A percentile compares a stretch with the other conserved stretches of the same genome.
phyloP scores from a whole-genome alignment of 805 yeast species.

The Jamesozyma lodderae region DNA sequence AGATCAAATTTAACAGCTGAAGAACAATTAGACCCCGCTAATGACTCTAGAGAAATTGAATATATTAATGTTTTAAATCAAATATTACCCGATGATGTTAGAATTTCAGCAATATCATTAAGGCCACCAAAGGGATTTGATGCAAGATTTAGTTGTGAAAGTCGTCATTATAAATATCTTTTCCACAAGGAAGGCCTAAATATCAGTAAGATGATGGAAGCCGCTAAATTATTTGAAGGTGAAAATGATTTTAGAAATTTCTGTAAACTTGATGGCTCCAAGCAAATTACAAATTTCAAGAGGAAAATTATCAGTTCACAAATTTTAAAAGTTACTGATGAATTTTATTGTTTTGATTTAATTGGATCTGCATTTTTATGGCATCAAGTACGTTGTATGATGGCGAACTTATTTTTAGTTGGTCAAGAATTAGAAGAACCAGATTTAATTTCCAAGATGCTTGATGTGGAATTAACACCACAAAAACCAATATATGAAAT shows the following conservation, averaged over 20 bases:
- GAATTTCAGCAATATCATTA: slow-evolving; percentile 72
- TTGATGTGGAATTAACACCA: slow-evolving; percentile 50
- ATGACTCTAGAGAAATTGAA: slow-evolving; percentile 64
- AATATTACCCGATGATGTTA: slow-evolving; percentile 68
- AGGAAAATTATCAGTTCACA: slow-evolving; percentile 51
- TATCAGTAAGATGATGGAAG: slow-evolving; percentile 56
- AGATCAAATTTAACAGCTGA: slow-evolving; percentile 59
- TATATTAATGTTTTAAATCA: slow-evolving; percentile 70
- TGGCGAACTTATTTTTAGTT: slow-evolving; percentile 68
- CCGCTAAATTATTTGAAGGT: slow-evolving; percentile 53
- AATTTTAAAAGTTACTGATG: slow-evolving; percentile 35
- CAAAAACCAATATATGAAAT: slow-evolving; percentile 73
- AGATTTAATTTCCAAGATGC: slow-evolving; percentile 43
- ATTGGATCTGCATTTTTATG: slow-evolving; percentile 87
- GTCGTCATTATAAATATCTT: slow-evolving; percentile 77
- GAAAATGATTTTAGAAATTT: slow-evolving; percentile 88
- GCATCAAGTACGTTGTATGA: slow-evolving; percentile 97
- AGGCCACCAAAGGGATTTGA: slow-evolving; percentile 79
- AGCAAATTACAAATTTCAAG: slow-evolving; percentile 74
- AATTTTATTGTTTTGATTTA: slow-evolving; percentile 61
- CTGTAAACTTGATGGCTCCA: slow-evolving; percentile 89
- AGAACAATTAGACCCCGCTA: slow-evolving; percentile 47
- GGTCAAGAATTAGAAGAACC: slow-evolving; percentile 73
- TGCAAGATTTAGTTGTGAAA: slow-evolving; percentile 85
- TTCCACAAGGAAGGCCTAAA: slow-evolving; percentile 55